Evolutionary conservation across 1,139 yeast genomes (phyloP), one percentile per base, ranked within the genome.

Genomic region (Martiniozyma asiatica): DNA sequence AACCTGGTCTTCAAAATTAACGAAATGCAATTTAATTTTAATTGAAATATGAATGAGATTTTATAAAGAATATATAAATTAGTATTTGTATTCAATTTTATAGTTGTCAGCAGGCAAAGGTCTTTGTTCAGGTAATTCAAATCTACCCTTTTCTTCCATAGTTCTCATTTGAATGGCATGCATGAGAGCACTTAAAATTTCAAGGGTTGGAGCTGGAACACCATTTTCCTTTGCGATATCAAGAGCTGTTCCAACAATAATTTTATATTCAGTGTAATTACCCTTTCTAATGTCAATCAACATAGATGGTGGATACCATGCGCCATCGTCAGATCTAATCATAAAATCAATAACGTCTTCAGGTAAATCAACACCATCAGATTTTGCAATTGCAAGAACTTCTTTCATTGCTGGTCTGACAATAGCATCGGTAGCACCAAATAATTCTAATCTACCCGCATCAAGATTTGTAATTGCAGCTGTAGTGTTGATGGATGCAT

Each of bases 241-340:
- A 39, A 81, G 53, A 0, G 89, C 84, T 46, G 74, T 78, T 2
- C 89, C 87, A 32, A 79, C 56, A 38, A 81, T 73, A 14, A 70
- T 72, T 45, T 78, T 85, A 31, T 75, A 55, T 51, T 81, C 93
- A 46, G 78, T 64, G 35, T 74, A 73, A 44, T 77, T 78, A 14
- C 73, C 72, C 51, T 77, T 76, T 35, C 79, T 65, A 18, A 66
- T 59, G 50, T 79, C 93, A 9, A 79, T 73, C 41, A 72, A 29
- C 47, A 43, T 43, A 5, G 45, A 41, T 8, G 47, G 47, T 11
- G 47, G 38, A 14, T 41, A 42, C 22, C 37, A 43, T 3, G 35
- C 42, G 18, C 18, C 18, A 17, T 40, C 44, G 24, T 41, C 46
- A 4, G 40, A 34, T 18, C 33, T 29, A n/a, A 40, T 35, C 47